These are phyloP conservation scores for Starmerella gropengiesseri DNA, from an alignment of 805 yeast genomes.

Conservation along the genomic window DNA sequence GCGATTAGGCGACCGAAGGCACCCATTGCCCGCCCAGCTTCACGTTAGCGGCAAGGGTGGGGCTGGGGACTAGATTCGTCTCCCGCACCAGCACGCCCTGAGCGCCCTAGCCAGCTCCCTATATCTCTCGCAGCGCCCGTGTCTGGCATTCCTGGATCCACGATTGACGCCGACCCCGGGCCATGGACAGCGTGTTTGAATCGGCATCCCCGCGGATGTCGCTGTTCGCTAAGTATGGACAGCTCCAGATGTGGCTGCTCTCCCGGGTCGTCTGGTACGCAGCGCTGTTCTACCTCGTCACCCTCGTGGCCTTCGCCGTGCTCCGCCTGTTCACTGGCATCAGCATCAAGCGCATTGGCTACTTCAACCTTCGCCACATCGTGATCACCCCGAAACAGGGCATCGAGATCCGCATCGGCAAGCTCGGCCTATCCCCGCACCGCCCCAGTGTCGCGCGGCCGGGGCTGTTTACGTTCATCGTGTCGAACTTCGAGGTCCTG, in stretches of 20 bases:
- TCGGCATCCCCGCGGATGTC: constrained; percentile 11
- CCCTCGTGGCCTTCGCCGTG: constrained; percentile 32
- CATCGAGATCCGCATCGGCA: constrained; percentile 29
- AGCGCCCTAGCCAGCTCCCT: too few species aligned
- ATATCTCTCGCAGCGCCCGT: too few species aligned
- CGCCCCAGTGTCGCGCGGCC: constrained; percentile 35
- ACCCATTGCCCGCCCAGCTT: too few species aligned
- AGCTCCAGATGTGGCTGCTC: constrained; percentile 24
- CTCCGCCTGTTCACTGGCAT: constrained; percentile 34
- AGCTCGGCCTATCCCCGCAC: constrained; percentile 31
- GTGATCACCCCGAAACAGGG: constrained; percentile 30
- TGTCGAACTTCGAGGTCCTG: constrained; percentile 28
- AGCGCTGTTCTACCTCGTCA: constrained; percentile 25
- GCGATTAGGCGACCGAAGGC: too few species aligned
- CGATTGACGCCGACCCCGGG: too few species aligned
- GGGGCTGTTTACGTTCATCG: constrained; percentile 31
- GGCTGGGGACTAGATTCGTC: too few species aligned
- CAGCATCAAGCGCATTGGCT: constrained; percentile 35
- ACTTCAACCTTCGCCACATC: constrained; percentile 32
- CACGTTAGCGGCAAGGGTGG: too few species aligned
- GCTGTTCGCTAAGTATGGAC: constrained; percentile 21
- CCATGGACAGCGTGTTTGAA: background rate
- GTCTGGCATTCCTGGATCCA: too few species aligned
- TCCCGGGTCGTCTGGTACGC: constrained; percentile 21
- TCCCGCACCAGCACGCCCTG: too few species aligned